Evolutionary conservation across 306 rosid genomes (phyloP).

Genomic region (Vigna trinervia): DNA sequence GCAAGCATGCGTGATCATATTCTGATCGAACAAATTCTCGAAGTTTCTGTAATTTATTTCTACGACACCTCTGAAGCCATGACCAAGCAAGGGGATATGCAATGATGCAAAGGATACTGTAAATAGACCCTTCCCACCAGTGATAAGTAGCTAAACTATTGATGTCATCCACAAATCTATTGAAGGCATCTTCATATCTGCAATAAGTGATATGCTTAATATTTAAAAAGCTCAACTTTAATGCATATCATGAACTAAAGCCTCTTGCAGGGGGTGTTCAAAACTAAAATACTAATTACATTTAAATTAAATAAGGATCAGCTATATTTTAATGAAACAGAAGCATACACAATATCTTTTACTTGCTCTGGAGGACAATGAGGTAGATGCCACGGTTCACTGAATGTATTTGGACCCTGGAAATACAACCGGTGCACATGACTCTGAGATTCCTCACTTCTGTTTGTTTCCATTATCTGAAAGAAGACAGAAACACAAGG

Average conservation of each 20-base stretch:
- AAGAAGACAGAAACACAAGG: conserved; percentile 43
- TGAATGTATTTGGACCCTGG: conserved; percentile 96
- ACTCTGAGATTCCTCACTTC: conserved; percentile 91
- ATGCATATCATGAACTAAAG: conserved; percentile 32
- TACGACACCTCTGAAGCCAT: conserved; percentile 90
- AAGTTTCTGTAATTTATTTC: conserved; percentile 82
- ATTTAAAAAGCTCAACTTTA: conserved; percentile 24
- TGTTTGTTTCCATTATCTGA: conserved; percentile 94
- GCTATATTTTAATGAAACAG: conserved; percentile 45
- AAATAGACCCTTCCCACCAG: conserved; percentile 99
- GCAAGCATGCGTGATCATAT: conserved; percentile 93
- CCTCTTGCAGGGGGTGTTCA: conserved; percentile 33
- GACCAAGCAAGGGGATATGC: conserved; percentile 97
- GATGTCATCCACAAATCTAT: conserved; percentile 89
- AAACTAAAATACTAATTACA: conserved; percentile 13
- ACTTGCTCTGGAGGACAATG: conserved; percentile 96
- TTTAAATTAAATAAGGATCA: conserved; percentile 34
- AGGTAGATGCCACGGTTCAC: conserved; percentile 98
- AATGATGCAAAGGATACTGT: conserved; percentile 76
- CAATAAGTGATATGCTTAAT: conserved; percentile 38
- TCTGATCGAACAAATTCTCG: conserved; percentile 95
- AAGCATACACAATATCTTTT: conserved; percentile 88
- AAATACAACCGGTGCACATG: conserved; percentile 96
- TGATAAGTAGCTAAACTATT: conserved; percentile 87
- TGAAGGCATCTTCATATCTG: conserved; percentile 97